Evolutionary conservation across 805 yeast genomes (phyloP).

Genomic region (Candida dajiaensis): DNA sequence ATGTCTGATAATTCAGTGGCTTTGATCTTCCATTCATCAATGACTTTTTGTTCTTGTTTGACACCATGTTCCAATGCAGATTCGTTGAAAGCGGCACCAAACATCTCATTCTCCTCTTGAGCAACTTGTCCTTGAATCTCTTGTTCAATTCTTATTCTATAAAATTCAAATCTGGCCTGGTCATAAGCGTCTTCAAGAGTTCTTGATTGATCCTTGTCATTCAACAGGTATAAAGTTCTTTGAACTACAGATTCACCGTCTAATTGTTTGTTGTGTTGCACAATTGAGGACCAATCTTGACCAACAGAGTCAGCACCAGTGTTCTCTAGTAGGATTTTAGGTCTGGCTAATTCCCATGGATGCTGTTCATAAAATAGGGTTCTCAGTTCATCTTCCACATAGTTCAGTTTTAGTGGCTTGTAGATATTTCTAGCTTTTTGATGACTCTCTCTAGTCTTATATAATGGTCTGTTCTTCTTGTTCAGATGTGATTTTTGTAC

Average conservation of each 20-base stretch:
- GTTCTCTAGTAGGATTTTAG: constrained; percentile 76
- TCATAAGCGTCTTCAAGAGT: constrained; percentile 63
- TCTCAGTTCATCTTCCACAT: constrained; percentile 70
- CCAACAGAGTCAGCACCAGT: constrained; percentile 46
- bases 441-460: constrained; percentile 27
- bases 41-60: constrained; percentile 60
- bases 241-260: constrained; percentile 90
- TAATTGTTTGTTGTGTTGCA: constrained; percentile 65
- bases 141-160: constrained; percentile 76
- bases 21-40: constrained; percentile 67
- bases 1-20: constrained; percentile 55
- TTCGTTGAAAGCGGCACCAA: constrained; percentile 67
- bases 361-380: constrained; percentile 82
- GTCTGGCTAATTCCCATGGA: constrained; percentile 97
- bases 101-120: constrained; percentile 80
- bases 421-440: constrained; percentile 9
- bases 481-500: constrained; percentile 12
- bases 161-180: constrained; percentile 82
- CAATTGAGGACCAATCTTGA: constrained; percentile 74
- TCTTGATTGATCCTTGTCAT: constrained; percentile 26
- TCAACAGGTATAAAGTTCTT: constrained; percentile 54
- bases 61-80: constrained; percentile 64
- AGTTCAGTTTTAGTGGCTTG: constrained; percentile 22
- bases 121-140: constrained; percentile 69
- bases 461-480: constrained; percentile 18